Evolutionary conservation across 768 basidiomycete species (phyloP).

Genomic region (Crucibulum laeve): DNA sequence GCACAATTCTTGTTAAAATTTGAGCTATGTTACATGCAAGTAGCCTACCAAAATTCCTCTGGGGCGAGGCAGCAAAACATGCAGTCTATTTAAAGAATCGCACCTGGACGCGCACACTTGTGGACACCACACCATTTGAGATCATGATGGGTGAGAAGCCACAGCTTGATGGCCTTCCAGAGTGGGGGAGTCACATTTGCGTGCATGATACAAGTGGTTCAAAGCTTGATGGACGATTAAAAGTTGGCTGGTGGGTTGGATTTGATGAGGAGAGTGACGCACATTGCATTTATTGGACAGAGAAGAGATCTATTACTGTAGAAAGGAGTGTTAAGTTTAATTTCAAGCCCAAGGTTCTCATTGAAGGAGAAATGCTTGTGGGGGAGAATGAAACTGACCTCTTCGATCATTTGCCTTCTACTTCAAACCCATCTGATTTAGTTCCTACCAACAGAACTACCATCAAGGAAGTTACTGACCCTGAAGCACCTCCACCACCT

Average conservation of each 20-base stretch:
- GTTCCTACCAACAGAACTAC: neutral
- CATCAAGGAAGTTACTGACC: neutral
- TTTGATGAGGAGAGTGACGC: constrained; percentile 18
- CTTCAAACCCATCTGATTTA: neutral
- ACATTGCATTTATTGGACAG: constrained; percentile 24
- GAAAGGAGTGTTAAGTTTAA: constrained; percentile 18
- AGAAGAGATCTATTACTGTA: constrained; percentile 14
- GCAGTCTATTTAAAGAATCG: constrained; percentile 24
- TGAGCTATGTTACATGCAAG: constrained; percentile 19
- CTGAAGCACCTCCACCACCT: too few relatives aligned
- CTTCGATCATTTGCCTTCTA: neutral
- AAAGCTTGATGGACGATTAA: constrained; percentile 14
- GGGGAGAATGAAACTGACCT: neutral
- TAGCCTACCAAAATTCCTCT: constrained; percentile 22
- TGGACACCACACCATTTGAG: constrained; percentile 13
- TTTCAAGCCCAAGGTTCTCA: neutral
- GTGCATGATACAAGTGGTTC: constrained; percentile 13
- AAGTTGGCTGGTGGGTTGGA: constrained; percentile 21
- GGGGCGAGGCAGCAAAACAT: constrained; percentile 23
- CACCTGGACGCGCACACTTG: constrained; percentile 12
- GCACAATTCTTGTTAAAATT: constrained; percentile 18
- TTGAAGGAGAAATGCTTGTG: neutral
- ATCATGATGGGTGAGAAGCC: constrained; percentile 16
- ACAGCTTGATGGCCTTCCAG: constrained; percentile 13
- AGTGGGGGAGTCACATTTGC: constrained; percentile 18